Evolutionary conservation across 495 filamentous ascomycete genomes (phyloP).

Genomic region (Penicillium diatomitis): DNA sequence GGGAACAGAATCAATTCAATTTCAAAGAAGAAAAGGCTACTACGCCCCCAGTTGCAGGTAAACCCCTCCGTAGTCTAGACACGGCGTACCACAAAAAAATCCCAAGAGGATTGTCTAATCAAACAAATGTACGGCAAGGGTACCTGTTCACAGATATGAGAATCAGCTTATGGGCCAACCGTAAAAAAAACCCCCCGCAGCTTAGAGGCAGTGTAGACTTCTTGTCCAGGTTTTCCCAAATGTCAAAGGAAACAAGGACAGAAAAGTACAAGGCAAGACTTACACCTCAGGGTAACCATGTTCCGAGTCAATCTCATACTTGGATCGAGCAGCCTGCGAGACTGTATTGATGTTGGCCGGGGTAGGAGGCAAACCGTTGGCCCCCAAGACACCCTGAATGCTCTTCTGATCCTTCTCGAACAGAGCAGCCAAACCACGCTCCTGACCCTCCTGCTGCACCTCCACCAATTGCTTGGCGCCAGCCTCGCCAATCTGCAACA

Average conservation of each 20-base stretch:
- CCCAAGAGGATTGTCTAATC: conserved; percentile 11
- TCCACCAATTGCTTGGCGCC: conserved; percentile 71
- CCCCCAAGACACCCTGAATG: conserved; percentile 56
- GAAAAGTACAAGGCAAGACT: conserved; percentile 6
- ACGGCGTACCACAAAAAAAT: neutral
- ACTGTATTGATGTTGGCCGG: conserved; percentile 53
- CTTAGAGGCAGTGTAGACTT: too few species aligned
- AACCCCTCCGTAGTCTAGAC: too few species aligned
- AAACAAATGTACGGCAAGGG: conserved; percentile 46
- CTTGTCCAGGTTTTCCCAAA: too few species aligned
- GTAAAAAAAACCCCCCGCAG: too few species aligned
- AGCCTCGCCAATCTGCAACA: conserved; percentile 69
- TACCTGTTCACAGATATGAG: conserved; percentile 25
- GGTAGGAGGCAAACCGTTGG: conserved; percentile 71
- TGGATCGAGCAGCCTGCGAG: conserved; percentile 21
- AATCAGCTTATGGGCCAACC: too few species aligned
- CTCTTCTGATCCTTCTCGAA: conserved; percentile 61
- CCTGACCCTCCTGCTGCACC: conserved; percentile 68
- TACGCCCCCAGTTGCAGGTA: too few species aligned
- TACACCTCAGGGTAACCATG: conserved; percentile 45
- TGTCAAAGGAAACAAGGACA: too few species aligned
- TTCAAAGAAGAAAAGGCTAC: too few species aligned
- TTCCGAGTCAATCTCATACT: conserved; percentile 36
- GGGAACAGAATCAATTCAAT: too few species aligned
- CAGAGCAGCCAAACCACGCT: conserved; percentile 58